phyloP scores from a whole-genome alignment of 495 filamentous ascomycete species.

The Articulospora tetracladia region DNA sequence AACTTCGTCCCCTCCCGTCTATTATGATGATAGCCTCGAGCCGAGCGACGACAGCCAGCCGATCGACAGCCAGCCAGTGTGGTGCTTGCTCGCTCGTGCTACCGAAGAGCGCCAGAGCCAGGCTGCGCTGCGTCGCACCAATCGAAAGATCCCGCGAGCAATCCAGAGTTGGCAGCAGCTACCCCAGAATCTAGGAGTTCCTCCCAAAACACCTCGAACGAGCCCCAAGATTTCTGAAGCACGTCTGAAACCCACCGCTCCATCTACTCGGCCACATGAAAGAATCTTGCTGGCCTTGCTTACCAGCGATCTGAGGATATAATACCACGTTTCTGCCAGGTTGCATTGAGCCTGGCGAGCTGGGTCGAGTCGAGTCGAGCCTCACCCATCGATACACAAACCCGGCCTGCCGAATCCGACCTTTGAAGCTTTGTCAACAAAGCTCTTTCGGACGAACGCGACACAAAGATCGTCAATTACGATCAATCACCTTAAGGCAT shows the following conservation, averaged over 20 bases:
- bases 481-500: slow-evolving; percentile 4
- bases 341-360: slow-evolving; percentile 1
- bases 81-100: too few species aligned
- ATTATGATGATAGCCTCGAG: too few species aligned
- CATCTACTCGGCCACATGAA: slow-evolving; percentile 3
- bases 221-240: slow-evolving; percentile 11
- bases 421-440: slow-evolving; percentile 4
- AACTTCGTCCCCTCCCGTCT: too few species aligned
- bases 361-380: background rate
- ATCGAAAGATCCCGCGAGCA: too few species aligned
- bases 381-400: background rate
- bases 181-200: background rate
- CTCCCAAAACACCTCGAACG: slow-evolving; percentile 1
- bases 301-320: slow-evolving; percentile 12
- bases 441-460: slow-evolving; percentile 8
- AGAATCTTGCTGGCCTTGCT: background rate
- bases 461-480: background rate
- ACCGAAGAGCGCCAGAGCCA: too few species aligned
- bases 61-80: too few species aligned
- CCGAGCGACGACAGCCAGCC: too few species aligned
- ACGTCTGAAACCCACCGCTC: slow-evolving; percentile 19
- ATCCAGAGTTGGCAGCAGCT: background rate
- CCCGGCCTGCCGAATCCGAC: background rate
- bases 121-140: too few species aligned
- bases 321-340: slow-evolving; percentile 13